A percentile compares a stretch with the other conserved stretches of the same genome.
Conservation (phyloP, 441 rosid genomes). For the Corymbia citriodora region DNA sequence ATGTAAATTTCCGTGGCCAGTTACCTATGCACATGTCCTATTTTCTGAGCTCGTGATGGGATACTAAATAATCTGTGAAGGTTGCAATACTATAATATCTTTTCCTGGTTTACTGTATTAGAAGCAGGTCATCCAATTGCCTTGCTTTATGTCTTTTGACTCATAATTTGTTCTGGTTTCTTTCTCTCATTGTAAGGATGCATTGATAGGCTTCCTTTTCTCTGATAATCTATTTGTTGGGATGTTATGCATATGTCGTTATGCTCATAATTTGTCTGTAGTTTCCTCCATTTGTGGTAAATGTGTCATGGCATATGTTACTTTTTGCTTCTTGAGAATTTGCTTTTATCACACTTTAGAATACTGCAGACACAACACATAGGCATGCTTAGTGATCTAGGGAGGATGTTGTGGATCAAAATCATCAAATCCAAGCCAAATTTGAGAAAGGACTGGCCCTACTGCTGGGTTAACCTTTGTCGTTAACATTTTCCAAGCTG, state of each 20-base stretch:
- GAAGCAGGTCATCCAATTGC: neutral
- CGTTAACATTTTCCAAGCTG: neutral
- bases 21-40: neutral
- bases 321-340: neutral
- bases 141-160: neutral
- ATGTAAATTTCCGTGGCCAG: neutral
- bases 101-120: neutral
- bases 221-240: neutral
- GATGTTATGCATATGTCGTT: neutral
- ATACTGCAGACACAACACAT: neutral
- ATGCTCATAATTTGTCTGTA: neutral
- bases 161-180: neutral
- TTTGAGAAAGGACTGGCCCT: neutral
- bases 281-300: neutral
- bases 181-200: neutral
- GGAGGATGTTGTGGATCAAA: neutral
- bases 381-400: neutral
- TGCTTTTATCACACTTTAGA: neutral
- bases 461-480: neutral
- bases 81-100: neutral
- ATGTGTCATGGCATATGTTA: neutral
- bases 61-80: neutral
- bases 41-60: neutral
- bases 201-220: neutral
- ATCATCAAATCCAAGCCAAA: neutral